Percentiles rank a stretch among this genome's conserved stretches.
These are phyloP conservation scores for Metarhizium anisopliae DNA, from an alignment of 2,329 filamentous ascomycete genomes.

Conservation along the genomic window DNA sequence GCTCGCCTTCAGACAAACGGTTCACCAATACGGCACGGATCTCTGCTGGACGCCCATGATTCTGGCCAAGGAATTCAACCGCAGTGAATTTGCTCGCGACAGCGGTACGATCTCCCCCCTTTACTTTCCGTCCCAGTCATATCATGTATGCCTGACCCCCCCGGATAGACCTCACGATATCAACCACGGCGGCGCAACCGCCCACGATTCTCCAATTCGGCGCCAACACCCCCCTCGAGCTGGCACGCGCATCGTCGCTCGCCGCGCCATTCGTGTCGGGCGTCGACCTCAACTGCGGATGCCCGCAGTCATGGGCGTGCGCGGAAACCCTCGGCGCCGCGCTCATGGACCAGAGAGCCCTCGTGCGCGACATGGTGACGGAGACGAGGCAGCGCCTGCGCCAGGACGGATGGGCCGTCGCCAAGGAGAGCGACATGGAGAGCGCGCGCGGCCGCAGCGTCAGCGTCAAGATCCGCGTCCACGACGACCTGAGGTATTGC, in stretches of 20 bases:
- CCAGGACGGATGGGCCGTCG: constrained; percentile 44
- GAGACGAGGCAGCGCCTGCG: constrained; percentile 44
- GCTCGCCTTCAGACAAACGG: constrained; percentile 61
- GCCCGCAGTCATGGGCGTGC: constrained; percentile 65
- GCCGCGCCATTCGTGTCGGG: constrained; percentile 54
- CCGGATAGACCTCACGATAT: constrained; percentile 50
- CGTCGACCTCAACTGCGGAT: constrained; percentile 65
- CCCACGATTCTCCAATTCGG: constrained; percentile 62
- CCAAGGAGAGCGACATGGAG: constrained; percentile 31
- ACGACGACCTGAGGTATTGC: constrained; percentile 48
- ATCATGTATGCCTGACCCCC: neutral
- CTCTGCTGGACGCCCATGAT: constrained; percentile 67
- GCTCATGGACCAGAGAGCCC: constrained; percentile 55
- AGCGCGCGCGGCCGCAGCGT: constrained; percentile 44
- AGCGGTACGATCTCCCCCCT: constrained; percentile 34
- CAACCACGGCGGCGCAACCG: constrained; percentile 40
- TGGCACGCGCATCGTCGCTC: constrained; percentile 53
- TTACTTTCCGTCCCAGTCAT: neutral
- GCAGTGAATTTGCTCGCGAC: constrained; percentile 48
- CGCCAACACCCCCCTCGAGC: constrained; percentile 50
- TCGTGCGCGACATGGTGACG: constrained; percentile 57
- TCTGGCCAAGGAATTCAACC: constrained; percentile 59
- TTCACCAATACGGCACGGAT: constrained; percentile 55
- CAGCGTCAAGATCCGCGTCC: constrained; percentile 63
- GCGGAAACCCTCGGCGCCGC: constrained; percentile 58